phyloP scores from a whole-genome alignment of 2,329 filamentous ascomycete genomes.

The Trichoderma citrinoviride region DNA sequence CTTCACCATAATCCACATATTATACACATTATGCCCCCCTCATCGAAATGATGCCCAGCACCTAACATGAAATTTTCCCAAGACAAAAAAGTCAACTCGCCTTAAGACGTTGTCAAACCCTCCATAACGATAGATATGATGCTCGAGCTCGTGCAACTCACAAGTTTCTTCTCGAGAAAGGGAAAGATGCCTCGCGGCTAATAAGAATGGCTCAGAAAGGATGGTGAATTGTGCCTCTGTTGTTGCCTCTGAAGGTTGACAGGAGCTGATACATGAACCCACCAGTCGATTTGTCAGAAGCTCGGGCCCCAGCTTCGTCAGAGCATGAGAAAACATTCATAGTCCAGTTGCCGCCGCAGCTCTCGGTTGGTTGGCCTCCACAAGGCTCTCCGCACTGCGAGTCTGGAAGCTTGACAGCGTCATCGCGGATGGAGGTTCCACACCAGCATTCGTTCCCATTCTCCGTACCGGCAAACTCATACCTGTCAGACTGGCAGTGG shows the following conservation, averaged over 20 bases:
- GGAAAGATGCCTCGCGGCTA: background rate
- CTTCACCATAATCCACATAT: background rate
- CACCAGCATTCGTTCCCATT: conserved; percentile 54
- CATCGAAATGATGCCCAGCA: background rate
- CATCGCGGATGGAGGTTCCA: conserved; percentile 32
- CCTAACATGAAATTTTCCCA: background rate
- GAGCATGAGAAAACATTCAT: conserved; percentile 26
- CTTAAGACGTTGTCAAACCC: background rate
- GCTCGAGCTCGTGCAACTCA: background rate
- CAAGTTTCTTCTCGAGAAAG: background rate
- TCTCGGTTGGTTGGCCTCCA: conserved; percentile 20
- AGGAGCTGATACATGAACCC: conserved; percentile 10
- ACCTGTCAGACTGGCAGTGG: conserved; percentile 44
- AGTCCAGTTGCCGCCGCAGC: conserved; percentile 30
- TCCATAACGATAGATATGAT: background rate
- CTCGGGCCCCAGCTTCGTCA: background rate
- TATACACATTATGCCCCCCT: background rate
- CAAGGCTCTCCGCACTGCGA: conserved; percentile 28
- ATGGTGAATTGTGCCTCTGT: background rate
- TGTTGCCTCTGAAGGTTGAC: conserved; percentile 1
- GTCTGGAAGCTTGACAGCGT: conserved; percentile 29
- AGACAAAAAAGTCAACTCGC: background rate
- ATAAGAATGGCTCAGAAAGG: background rate
- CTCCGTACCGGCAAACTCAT: conserved; percentile 49
- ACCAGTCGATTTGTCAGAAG: background rate